phyloP scores from a whole-genome alignment of 257 asterid genomes.

The Solanum infundibuliforme region DNA sequence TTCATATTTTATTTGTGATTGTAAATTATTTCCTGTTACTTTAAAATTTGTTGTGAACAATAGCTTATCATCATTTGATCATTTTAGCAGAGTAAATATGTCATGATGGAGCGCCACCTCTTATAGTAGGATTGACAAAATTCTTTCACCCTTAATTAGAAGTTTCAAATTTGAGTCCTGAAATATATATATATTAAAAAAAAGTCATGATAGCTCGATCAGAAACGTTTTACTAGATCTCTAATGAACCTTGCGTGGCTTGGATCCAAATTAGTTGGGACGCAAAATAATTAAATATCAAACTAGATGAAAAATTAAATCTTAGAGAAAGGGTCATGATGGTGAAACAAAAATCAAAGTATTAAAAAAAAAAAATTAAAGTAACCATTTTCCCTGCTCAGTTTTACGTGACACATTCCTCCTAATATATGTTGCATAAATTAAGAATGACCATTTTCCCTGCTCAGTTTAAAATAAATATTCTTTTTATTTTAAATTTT shows the following conservation, averaged over 20 bases:
- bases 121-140: background rate
- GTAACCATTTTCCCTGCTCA: background rate
- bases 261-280: background rate
- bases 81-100: background rate
- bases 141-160: background rate
- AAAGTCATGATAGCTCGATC: background rate
- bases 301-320: background rate
- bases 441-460: background rate
- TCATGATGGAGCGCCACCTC: background rate
- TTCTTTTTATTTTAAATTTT: background rate
- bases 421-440: background rate
- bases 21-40: no score
- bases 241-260: background rate
- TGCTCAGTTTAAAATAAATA: background rate
- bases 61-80: background rate
- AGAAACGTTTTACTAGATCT: background rate
- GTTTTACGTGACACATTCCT: background rate
- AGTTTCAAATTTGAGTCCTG: rapidly evolving
- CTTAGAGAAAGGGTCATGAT: background rate
- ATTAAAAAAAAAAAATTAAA: background rate
- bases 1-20: no score
- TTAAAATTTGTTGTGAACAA: no score
- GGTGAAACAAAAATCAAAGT: background rate
- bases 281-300: background rate
- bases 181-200: background rate